Evolutionary conservation across 768 basidiomycete genomes (phyloP).

Genomic region (Rhizopogon sp.): DNA sequence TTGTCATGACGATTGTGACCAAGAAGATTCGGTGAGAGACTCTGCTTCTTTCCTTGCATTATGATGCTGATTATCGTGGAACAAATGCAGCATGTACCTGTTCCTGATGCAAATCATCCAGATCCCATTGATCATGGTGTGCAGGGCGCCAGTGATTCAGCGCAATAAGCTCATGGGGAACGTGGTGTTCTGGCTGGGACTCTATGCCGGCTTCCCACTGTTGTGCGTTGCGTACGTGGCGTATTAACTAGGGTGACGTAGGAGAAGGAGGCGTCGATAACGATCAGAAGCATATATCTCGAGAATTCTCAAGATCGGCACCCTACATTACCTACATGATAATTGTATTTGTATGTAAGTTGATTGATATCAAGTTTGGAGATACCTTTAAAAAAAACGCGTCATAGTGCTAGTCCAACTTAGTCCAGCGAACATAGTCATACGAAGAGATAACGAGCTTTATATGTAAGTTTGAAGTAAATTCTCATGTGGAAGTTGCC

Average conservation of each 20-base stretch:
- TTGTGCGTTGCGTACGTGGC: conserved; percentile 76
- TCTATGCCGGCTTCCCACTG: conserved; percentile 89
- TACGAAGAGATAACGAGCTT: neutral
- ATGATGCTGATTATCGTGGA: neutral
- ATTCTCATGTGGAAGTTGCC: neutral
- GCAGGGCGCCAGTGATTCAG: conserved; percentile 72
- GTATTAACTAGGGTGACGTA: conserved; percentile 31
- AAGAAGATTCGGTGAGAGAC: conserved; percentile 75
- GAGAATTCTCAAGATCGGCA: neutral
- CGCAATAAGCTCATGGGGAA: conserved; percentile 80
- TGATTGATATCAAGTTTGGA: neutral
- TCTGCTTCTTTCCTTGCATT: neutral
- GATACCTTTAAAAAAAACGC: neutral
- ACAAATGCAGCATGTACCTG: conserved; percentile 64
- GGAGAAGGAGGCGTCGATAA: neutral
- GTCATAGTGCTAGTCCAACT: neutral
- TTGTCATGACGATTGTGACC: conserved; percentile 95
- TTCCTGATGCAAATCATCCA: conserved; percentile 84
- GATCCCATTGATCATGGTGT: conserved; percentile 84
- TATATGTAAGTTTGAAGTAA: neutral
- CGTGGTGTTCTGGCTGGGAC: conserved; percentile 89
- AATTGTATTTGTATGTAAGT: neutral
- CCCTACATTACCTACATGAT: neutral
- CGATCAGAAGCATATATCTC: neutral
- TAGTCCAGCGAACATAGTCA: neutral